These are phyloP conservation scores for Podaxis sp. DNA, from an alignment of 768 basidiomycete genomes.

Conservation along the genomic window DNA sequence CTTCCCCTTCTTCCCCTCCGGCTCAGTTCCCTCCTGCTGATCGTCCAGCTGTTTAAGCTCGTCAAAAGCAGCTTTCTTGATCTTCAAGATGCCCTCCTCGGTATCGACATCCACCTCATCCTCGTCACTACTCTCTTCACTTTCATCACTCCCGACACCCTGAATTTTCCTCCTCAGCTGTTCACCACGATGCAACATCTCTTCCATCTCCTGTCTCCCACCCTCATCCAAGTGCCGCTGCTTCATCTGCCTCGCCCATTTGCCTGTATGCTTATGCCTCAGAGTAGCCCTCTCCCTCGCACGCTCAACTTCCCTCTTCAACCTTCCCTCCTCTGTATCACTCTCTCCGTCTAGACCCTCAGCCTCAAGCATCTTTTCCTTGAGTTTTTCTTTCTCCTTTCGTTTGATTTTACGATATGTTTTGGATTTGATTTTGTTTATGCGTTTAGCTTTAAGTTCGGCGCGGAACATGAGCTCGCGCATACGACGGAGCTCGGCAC, in stretches of 20 bases:
- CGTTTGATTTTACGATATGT: slow-evolving; percentile 83
- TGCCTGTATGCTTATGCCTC: slow-evolving; percentile 83
- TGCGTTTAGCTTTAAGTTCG: slow-evolving; percentile 83
- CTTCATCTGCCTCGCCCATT: slow-evolving; percentile 81
- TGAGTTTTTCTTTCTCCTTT: slow-evolving; percentile 68
- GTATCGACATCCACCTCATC: slow-evolving; percentile 36
- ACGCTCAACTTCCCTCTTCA: slow-evolving; percentile 75
- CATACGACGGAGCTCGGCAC: slow-evolving; percentile 81
- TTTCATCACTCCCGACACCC: slow-evolving; percentile 59
- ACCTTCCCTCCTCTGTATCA: slow-evolving; percentile 38
- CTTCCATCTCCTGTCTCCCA: slow-evolving; percentile 62
- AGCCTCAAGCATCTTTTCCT: slow-evolving; percentile 49
- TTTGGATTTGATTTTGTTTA: slow-evolving; percentile 96
- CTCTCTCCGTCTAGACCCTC: slow-evolving; percentile 26
- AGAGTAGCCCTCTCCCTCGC: slow-evolving; percentile 90
- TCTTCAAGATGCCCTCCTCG: slow-evolving; percentile 46
- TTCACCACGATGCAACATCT: slow-evolving; percentile 85
- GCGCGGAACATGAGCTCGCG: slow-evolving; percentile 94
- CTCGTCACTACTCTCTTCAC: slow-evolving; percentile 42
- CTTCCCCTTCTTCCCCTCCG: slow-evolving; percentile 46
- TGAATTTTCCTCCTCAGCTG: slow-evolving; percentile 73
- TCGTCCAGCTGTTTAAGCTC: slow-evolving; percentile 59
- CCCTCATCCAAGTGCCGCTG: slow-evolving; percentile 59
- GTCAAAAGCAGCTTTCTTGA: slow-evolving; percentile 73
- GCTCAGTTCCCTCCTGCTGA: slow-evolving; percentile 24